Conservation (phyloP, 805 yeast genomes). For the Lipomyces mesembrius region DNA sequence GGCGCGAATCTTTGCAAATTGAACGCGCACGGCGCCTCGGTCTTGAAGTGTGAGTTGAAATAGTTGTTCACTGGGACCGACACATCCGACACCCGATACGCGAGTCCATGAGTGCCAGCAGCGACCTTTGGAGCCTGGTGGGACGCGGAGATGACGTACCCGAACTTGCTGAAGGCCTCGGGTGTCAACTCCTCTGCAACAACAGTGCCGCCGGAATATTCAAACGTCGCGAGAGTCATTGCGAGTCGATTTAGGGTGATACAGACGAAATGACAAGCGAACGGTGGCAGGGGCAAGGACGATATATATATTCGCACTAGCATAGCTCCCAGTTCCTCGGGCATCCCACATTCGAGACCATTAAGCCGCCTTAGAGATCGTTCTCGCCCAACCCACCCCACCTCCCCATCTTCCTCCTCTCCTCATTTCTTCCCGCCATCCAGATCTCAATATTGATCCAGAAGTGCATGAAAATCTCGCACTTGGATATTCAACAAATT, state of each 20-base stretch:
- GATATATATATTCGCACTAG: no score
- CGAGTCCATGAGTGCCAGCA: slow-evolving; percentile 88
- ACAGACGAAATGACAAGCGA: no score
- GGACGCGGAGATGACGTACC: slow-evolving; percentile 77
- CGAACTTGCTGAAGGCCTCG: slow-evolving; percentile 66
- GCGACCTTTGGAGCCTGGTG: slow-evolving; percentile 62
- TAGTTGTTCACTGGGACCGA: slow-evolving; percentile 66
- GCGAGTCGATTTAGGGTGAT: no score
- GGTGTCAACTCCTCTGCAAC: slow-evolving; percentile 67
- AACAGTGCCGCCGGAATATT: slow-evolving; percentile 37
- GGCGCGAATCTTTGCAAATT: slow-evolving; percentile 83
- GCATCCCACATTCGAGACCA: no score
- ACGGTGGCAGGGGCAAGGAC: no score
- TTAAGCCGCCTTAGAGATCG: no score
- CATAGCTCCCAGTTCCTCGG: no score
- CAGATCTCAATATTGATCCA: not conserved
- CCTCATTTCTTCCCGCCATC: no score
- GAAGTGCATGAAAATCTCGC: not conserved
- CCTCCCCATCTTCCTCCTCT: no score
- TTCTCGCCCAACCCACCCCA: no score
- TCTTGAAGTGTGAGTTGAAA: slow-evolving; percentile 52
- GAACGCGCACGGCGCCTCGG: slow-evolving; percentile 66
- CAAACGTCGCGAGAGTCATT: slow-evolving; percentile 34
- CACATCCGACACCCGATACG: slow-evolving; percentile 70
- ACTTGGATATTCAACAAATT: no score